phyloP scores from a whole-genome alignment of 1,284 basidiomycete species.

The Hemileia vastatrix region DNA sequence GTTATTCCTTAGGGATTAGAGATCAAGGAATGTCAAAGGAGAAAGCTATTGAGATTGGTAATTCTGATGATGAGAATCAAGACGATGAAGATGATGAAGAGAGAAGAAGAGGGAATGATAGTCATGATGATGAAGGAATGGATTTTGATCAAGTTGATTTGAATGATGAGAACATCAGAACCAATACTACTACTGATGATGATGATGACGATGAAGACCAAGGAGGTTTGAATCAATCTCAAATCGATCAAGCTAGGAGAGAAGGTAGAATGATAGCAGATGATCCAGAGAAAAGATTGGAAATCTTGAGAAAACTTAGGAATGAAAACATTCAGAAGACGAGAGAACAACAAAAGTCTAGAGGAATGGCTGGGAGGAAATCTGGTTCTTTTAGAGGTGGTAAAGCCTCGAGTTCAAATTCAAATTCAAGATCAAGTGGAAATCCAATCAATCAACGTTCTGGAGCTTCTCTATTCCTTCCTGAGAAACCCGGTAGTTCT shows the following conservation, averaged over 20 bases:
- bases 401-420: no score
- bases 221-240: not conserved
- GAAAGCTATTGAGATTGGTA: slow-evolving; percentile 78
- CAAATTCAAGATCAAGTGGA: no score
- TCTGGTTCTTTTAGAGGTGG: not conserved
- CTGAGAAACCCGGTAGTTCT: not conserved
- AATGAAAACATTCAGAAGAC: not conserved
- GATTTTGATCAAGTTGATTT: slow-evolving; percentile 34
- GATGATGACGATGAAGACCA: slow-evolving; percentile 26
- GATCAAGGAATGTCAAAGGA: slow-evolving; percentile 65
- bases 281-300: not conserved
- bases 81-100: slow-evolving; percentile 22
- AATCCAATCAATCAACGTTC: not conserved
- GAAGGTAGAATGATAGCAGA: not conserved
- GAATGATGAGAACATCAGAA: slow-evolving; percentile 25
- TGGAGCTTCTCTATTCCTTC: not conserved
- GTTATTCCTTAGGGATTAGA: slow-evolving; percentile 82
- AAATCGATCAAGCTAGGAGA: not conserved
- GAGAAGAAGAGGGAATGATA: slow-evolving; percentile 20
- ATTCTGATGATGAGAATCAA: slow-evolving; percentile 46
- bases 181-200: slow-evolving; percentile 32
- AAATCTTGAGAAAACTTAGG: not conserved
- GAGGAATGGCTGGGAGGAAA: not conserved
- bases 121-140: slow-evolving; percentile 33
- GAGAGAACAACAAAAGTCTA: not conserved